These are phyloP conservation scores for Pontederia crassipes DNA, from an alignment of 176 grass and related monocot species.

Conservation along the genomic window DNA sequence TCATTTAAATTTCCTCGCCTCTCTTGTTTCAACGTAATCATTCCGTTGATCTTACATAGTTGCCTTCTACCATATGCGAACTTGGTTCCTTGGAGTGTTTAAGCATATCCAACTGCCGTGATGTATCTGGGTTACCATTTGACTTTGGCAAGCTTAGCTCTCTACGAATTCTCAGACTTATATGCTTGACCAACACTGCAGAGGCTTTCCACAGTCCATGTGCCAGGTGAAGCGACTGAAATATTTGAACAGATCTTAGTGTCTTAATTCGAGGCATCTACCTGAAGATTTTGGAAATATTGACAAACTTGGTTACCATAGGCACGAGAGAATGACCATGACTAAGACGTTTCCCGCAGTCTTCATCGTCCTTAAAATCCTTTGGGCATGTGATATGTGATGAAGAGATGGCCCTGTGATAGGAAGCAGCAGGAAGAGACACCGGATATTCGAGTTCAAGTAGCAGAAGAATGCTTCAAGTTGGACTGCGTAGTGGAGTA, in stretches of 20 bases:
- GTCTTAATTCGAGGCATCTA: constrained; percentile 62
- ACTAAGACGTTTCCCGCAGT: constrained; percentile 64
- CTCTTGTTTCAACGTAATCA: constrained; percentile 74
- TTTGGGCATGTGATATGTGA: constrained; percentile 81
- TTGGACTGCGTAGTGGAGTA: constrained; percentile 87
- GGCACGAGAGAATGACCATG: constrained; percentile 84
- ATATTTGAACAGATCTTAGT: constrained; percentile 86
- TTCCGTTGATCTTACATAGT: constrained; percentile 69
- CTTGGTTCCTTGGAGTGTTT: constrained; percentile 53
- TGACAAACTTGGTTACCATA: constrained; percentile 85
- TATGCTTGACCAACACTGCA: constrained; percentile 63
- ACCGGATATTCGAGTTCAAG: constrained; percentile 77
- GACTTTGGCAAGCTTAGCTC: constrained; percentile 71
- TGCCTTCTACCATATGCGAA: constrained; percentile 70
- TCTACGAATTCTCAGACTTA: constrained; percentile 56
- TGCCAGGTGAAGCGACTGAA: constrained; percentile 67
- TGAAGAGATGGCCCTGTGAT: constrained; percentile 64
- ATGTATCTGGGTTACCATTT: constrained; percentile 59
- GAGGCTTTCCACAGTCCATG: constrained; percentile 53
- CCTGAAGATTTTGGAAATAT: constrained; percentile 72
- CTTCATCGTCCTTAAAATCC: constrained; percentile 62
- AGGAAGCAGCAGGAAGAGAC: constrained; percentile 65
- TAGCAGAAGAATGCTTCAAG: constrained; percentile 69
- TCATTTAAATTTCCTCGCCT: constrained; percentile 41
- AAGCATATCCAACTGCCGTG: constrained; percentile 85